Evolutionary conservation across 768 basidiomycete genomes (phyloP).

Genomic region (Russula compacta): DNA sequence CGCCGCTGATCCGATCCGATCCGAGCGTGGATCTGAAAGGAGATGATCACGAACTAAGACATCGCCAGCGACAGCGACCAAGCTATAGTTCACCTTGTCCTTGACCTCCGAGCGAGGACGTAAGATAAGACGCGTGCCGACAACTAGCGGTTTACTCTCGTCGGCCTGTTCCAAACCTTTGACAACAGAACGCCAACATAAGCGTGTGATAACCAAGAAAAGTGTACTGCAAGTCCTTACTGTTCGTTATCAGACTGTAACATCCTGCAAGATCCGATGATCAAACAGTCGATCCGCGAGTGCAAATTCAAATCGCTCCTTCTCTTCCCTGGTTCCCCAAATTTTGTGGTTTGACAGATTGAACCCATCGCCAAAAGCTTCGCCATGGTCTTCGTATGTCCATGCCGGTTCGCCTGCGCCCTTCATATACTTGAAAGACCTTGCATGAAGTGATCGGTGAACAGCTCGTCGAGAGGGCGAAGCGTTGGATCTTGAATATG

Average conservation of each 20-base stretch:
- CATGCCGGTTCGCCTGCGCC: background rate
- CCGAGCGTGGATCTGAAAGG: too few species aligned
- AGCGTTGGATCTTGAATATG: slow-evolving; percentile 1
- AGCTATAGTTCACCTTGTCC: slow-evolving; percentile 76
- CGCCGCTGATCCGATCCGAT: too few species aligned
- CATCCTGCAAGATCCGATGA: background rate
- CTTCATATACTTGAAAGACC: background rate
- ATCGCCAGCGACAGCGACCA: slow-evolving; percentile 74
- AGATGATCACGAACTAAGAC: slow-evolving; percentile 84
- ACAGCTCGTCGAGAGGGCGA: slow-evolving; percentile 4
- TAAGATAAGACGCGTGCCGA: slow-evolving; percentile 84
- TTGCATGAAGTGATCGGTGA: slow-evolving; percentile 4
- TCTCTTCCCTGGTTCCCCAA: slow-evolving; percentile 2
- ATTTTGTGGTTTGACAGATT: background rate
- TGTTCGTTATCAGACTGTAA: too few species aligned
- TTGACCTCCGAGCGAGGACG: slow-evolving; percentile 79
- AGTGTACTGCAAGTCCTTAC: too few species aligned
- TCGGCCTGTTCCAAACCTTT: slow-evolving; percentile 97
- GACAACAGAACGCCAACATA: slow-evolving; percentile 84
- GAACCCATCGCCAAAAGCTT: background rate
- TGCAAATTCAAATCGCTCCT: background rate
- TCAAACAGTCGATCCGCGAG: background rate
- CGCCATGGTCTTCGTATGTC: background rate
- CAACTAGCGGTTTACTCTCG: slow-evolving; percentile 61
- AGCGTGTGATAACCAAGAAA: slow-evolving; percentile 70